Percentiles rank a stretch among this genome's conserved stretches.
Conservation (phyloP, 306 rosid species). For the cucumber (Cucumis sativus) region DNA sequence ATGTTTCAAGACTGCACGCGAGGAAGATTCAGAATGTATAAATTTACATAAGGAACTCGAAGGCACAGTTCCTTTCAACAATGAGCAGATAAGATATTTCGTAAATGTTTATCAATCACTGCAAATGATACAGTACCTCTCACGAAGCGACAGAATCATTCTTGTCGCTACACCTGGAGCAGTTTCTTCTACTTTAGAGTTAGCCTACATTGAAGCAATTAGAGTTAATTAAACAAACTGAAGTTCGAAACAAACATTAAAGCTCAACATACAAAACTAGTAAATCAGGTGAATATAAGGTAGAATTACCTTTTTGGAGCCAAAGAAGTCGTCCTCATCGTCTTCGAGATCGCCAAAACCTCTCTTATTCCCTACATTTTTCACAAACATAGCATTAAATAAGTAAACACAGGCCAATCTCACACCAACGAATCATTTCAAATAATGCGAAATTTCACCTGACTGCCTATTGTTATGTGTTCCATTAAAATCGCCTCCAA, state of each 20-base stretch:
- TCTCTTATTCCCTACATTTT: constrained; percentile 44
- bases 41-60: constrained; percentile 4
- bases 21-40: neutral
- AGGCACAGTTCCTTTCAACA: neutral
- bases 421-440: constrained; percentile 3
- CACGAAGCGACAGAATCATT: constrained; percentile 93
- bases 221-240: neutral
- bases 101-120: neutral
- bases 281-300: neutral
- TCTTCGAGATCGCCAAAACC: constrained; percentile 55
- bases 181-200: constrained; percentile 63
- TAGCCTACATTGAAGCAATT: constrained; percentile 23
- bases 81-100: neutral
- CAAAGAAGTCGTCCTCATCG: constrained; percentile 47
- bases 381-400: neutral
- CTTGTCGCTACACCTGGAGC: constrained; percentile 82
- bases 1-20: constrained; percentile 65
- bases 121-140: constrained; percentile 34
- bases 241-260: too few relatives aligned
- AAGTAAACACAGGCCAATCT: neutral
- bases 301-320: constrained; percentile 43
- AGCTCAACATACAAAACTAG: neutral
- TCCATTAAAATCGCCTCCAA: constrained; percentile 56
- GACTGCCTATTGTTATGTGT: constrained; percentile 27
- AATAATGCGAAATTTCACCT: constrained; percentile 19